Conservation (phyloP, 2,329 filamentous ascomycete species). For the Colletotrichum limetticola region DNA sequence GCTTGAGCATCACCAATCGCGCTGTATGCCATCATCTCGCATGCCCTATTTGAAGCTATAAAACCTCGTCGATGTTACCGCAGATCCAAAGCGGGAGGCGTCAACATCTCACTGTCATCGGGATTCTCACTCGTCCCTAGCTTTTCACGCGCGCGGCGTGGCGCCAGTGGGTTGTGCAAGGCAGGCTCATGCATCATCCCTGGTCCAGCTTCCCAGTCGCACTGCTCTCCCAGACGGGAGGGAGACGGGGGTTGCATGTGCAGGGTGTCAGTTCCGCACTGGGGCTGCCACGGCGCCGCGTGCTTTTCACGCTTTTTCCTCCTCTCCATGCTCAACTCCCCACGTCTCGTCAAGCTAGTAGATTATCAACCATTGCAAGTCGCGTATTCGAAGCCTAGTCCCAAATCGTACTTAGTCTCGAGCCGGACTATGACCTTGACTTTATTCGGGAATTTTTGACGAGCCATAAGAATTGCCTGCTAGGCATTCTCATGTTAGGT, state of each 20-base stretch:
- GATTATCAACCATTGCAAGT: neutral
- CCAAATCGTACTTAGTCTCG: slow-evolving; percentile 23
- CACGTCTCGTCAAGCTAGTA: neutral
- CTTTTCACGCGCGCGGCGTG: neutral
- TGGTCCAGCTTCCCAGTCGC: slow-evolving; percentile 14
- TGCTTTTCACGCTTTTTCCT: slow-evolving; percentile 19
- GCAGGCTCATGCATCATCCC: slow-evolving; percentile 16
- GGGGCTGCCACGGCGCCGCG: slow-evolving; percentile 15
- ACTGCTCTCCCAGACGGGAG: slow-evolving; percentile 30
- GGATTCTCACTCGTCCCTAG: neutral
- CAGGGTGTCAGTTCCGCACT: slow-evolving; percentile 20
- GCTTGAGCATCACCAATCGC: neutral
- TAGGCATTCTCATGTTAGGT: neutral
- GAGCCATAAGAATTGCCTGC: slow-evolving; percentile 20
- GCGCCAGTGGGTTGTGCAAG: slow-evolving; percentile 13
- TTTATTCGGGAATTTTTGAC: slow-evolving; percentile 37
- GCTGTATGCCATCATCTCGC: slow-evolving; percentile 12
- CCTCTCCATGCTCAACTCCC: slow-evolving; percentile 17
- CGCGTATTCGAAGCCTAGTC: slow-evolving; percentile 16
- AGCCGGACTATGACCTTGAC: slow-evolving; percentile 44
- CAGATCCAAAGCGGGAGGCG: neutral
- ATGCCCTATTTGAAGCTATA: neutral
- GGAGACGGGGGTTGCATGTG: slow-evolving; percentile 26
- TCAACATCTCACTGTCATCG: slow-evolving; percentile 2
- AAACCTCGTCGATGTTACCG: neutral